Evolutionary conservation across 2,329 filamentous ascomycete genomes (phyloP), one percentile per base, ranked within the genome.

Genomic region (Rhynchosporium agropyri): DNA sequence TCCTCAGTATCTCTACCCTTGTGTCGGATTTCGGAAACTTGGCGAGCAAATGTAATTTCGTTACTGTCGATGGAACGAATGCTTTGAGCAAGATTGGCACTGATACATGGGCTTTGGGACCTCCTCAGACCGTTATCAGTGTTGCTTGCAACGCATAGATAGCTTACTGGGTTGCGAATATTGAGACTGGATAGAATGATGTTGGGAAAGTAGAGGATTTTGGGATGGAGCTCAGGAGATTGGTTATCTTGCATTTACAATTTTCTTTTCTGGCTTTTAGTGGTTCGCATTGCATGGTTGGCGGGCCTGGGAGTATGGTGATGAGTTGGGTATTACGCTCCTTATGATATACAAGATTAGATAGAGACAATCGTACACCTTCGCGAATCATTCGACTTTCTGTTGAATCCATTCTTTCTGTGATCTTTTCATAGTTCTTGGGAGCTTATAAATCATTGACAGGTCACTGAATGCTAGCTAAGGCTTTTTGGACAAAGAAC

Each of bases 1-100:
- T 58, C 9, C 67, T 72, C 40, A 67, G 63, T 4, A 71, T 72
- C 64, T 70, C 68, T 0, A 69, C 68, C 20, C 58, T 72, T 13
- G 62, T 67, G 5, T 65, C 68, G 1, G 59, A 49, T 33, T 71
- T 58, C 20, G 33, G 58, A 28, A 45, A 58, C 15, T 48, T 72
- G 15, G 45, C 66, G 2, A 42, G 51, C 1, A 69, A 67, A 29
- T 72, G 70, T 57, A 62, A 62, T 13, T 69, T 71, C 40, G 49
- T 59, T 2, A 68, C 63, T 13, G 61, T 72, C 2, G 65, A 72
- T 57, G 26, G 53, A 15, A 8, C 20, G 13, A 63, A 69, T 38
- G 67, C 70, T 0, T 58, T 71, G 20, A 60, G 55, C 1, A 29
- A 38, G 3, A 65, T 64, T 28, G 50, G 53, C 2, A 40, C 65